Percentiles rank a stretch among this genome's conserved stretches.
These are phyloP conservation scores for Patellifolia procumbens DNA, from an alignment of 179 eudicot genomes.

Conservation along the genomic window DNA sequence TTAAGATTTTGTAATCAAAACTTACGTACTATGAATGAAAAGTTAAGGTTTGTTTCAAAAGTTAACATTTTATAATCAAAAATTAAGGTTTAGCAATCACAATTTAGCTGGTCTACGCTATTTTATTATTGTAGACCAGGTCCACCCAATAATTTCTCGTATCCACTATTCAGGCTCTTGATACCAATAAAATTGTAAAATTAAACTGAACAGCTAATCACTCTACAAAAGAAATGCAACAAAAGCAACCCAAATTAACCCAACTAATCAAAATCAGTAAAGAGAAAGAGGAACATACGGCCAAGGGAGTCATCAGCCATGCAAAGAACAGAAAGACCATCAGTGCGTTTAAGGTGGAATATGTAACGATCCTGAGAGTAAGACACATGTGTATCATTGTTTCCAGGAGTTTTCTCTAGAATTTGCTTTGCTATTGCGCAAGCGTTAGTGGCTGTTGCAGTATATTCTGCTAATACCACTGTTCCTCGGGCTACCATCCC, in stretches of 20 bases:
- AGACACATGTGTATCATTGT: slow-evolving; percentile 56
- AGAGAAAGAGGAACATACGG: slow-evolving; percentile 40
- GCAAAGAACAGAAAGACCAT: slow-evolving; percentile 77
- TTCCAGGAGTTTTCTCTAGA: slow-evolving; percentile 57
- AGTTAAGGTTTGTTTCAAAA: no score
- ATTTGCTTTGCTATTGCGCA: slow-evolving; percentile 63
- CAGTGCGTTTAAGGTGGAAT: slow-evolving; percentile 69
- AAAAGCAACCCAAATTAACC: background rate
- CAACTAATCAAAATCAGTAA: background rate
- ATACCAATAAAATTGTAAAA: no score
- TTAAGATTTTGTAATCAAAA: no score
- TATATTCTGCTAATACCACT: slow-evolving; percentile 68
- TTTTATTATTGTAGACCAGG: no score
- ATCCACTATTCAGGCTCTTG: no score
- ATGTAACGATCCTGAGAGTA: slow-evolving; percentile 79
- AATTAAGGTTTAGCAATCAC: no score
- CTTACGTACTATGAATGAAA: no score
- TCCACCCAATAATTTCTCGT: no score
- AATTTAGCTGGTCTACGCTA: no score
- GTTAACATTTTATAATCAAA: no score
- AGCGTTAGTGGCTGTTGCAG: slow-evolving; percentile 58
- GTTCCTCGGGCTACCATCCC: slow-evolving; percentile 76
- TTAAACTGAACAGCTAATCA: background rate
- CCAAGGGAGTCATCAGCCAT: slow-evolving; percentile 79
- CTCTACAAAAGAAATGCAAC: background rate